Evolutionary conservation across 176 grass and related monocot species (phyloP), one percentile per base, ranked within the genome.

Genomic region (Pontederia paniculata): DNA sequence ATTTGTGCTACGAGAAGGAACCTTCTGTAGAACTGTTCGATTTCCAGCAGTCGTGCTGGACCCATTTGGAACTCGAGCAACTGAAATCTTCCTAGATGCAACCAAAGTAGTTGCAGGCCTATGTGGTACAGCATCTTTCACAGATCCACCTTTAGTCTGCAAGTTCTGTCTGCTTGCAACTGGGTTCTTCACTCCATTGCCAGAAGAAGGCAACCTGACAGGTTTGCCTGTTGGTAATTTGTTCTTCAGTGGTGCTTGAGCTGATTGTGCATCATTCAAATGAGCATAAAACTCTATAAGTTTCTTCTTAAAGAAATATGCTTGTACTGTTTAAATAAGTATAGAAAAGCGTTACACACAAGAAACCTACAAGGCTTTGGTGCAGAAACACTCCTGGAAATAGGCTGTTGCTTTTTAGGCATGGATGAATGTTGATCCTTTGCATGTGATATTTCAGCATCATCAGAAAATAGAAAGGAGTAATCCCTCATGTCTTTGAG

Each of bases 381-480:
- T 57, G 42, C 50, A 9, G 57, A 74, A 15, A 64, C 53, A 70
- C 48, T 14, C 50, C 23, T 70, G 28, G 13, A 62, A 17, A 20
- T 11, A 68, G 55, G 13, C 12, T 37, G 28, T 37, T 37, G 28
- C 7, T 37, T 37, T 37, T 37, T 37, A 37, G 28, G 28, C 28
- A 37, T 6, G 7, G 28, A 37, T 37, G 7, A 2, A 37, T 2
- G 28, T 37, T 47, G 25, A 25, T 67, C 73, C 14, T 80, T 74
- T 41, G 60, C 63, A 42, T 42, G 3, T 51, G 71, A 22, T 61
- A 53, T 23, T 59, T 87, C 77, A 68, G 64, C 55, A 74, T 96
- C 91, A 58, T 87, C 86, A 4, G 79, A 83, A 43, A 97, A 76
- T 5, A 84, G 54, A 78, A 74, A 84, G 14, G 82, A 97, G 77